Base-by-base conservation (phyloP, 1,284 basidiomycete species). In the Ceraceosorus guamensis region DNA sequence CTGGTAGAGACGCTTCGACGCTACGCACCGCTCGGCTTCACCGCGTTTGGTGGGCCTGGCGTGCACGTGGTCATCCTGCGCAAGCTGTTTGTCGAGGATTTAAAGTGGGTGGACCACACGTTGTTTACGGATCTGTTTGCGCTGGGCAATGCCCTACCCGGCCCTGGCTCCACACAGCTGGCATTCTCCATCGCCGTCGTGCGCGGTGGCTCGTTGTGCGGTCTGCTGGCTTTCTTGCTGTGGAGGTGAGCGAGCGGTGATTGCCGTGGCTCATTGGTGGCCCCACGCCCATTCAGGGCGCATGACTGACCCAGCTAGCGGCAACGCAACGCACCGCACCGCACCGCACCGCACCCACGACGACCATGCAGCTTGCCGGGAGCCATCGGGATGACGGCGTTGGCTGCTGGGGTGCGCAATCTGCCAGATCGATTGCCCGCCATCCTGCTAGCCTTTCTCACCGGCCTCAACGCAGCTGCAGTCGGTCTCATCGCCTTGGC, bases 401-500 rank as follows among this genome's bases (percentile, higher is more conserved):
- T 84, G 7, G 80, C 79, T 0, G 75, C 81, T 1, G 83, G 79
- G n/a, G 79, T 84, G 3, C 68, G 76, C n/a, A 75, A 67, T 5
- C 79, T 84, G 16, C 77, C 78, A 10, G 76, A 79, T 34, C 70
- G 67, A 4, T 78, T 84, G 0, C 83, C 83, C 0, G 68, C 72
- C 1, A 79, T 80, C 43, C 82, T 81, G 10, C 80, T 82, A 45
- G 81, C 79, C 1, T 75, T 83, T 6, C 73, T 85, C 14, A 82
- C 82, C 0, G 83, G 83, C 0, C 64, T 85, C 18, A 84, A 85
- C 64, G 80, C 82, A 0, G 78, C 83, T 0, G 81, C 82, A 0
- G 83, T 84, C 2, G 83, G 83, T 0, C 71, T 84, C 24, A 82
- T 84, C 54, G 81, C 81, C 0, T 77, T 83, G 11, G 81, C 83